phyloP scores from a whole-genome alignment of 768 basidiomycete species.

The Hydnomerulius pinastri region DNA sequence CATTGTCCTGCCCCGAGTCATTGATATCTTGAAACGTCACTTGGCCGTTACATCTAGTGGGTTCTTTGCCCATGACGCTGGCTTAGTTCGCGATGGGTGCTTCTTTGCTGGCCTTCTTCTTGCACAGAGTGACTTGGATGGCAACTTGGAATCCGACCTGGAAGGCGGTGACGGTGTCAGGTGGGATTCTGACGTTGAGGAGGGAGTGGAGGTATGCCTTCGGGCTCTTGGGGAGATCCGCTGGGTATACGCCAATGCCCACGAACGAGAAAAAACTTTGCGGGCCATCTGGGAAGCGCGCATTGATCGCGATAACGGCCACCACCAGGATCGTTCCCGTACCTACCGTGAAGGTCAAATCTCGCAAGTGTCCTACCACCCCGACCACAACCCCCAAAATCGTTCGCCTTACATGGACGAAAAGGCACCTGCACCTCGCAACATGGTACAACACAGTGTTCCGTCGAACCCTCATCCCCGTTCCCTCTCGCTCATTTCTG shows the following conservation, averaged over 20 bases:
- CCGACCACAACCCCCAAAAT: conserved; percentile 28
- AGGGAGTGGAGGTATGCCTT: conserved; percentile 53
- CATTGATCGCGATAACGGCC: conserved; percentile 32
- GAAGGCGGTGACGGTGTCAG: conserved; percentile 16
- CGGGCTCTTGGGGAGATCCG: conserved; percentile 78
- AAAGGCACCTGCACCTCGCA: conserved; percentile 18
- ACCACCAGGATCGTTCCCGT: conserved; percentile 23
- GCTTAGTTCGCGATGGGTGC: conserved; percentile 84
- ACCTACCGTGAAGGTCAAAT: conserved; percentile 10
- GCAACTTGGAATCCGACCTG: conserved; percentile 42
- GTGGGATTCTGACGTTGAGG: conserved; percentile 33
- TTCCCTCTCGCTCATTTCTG: conserved; percentile 32
- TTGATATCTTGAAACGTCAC: conserved; percentile 54
- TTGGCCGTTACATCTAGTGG: conserved; percentile 41
- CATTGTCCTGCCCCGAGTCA: conserved; percentile 49
- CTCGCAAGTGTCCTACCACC: conserved; percentile 23
- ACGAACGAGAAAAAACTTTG: conserved; percentile 68
- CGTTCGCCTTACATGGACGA: conserved; percentile 28
- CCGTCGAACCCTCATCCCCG: conserved; percentile 14
- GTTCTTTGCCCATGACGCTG: conserved; percentile 85
- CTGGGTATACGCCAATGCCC: conserved; percentile 77
- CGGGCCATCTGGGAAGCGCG: conserved; percentile 47
- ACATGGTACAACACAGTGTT: background rate
- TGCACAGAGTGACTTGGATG: conserved; percentile 56
- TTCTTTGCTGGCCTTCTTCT: conserved; percentile 84